Base-by-base conservation (phyloP, 257 asterid species). In the Nicotiana tomentosiformis region DNA sequence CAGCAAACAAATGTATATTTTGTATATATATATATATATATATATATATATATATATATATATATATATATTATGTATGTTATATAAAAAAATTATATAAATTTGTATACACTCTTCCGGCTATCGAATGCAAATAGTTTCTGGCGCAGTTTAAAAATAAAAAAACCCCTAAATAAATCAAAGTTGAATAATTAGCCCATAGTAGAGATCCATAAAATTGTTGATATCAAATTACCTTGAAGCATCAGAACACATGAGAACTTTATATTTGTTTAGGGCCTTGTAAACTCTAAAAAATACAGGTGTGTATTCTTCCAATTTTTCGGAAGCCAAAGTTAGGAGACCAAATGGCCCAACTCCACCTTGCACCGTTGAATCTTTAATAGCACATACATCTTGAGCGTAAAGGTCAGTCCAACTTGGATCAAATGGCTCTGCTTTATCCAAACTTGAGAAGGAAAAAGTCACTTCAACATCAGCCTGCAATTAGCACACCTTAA, bases 281-380 rank as follows among this genome's bases (percentile, higher is more conserved):
- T 82, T 85, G 58, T 87, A 87, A 57, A 89, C 79, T 77, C 91
- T 82, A 58, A 88, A 88, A 78, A 86, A 88, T 18, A 90, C 88
- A 0, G 93, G 90, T 1, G 91, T 90, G 20, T 86, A 88, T 46
- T 89, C 91, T 84, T 87, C 85, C 10, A 87, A 80, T 4, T 80
- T 62, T 49, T 64, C 4, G n/a, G 90, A 88, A 57, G 93, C 93
- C 58, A 87, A 85, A 15, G 89, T 87, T 32, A 90, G 53, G n/a
- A 88, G 83, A 23, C 93, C 93, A 32, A 88, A 90, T 39, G 93
- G 93, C 37, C 93, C 93, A 2, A 90, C 46, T 77, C 93, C 93
- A 5, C 93, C 93, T 65, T 77, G 79, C 26, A 83, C 87, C 0
- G 84, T 67, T 0, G 91, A 88, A 9, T 86, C 91, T 79, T 81